Base-by-base conservation (phyloP, 2,329 filamentous ascomycete species). In the Tolypocladium guangdongense region DNA sequence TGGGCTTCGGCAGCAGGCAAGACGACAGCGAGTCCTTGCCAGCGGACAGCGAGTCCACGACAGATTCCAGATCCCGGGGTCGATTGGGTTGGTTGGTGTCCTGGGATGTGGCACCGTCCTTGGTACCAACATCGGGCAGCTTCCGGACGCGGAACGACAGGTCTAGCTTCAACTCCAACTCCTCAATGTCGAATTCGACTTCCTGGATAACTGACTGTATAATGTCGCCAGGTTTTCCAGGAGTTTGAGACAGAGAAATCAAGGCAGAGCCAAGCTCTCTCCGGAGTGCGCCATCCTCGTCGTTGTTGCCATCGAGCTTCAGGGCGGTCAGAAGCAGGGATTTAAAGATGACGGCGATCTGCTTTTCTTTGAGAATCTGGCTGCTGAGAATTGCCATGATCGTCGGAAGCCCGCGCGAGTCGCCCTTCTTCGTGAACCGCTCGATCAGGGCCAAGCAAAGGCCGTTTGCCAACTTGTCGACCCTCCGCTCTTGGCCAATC, bases 151-250 rank as follows among this genome's bases (percentile, higher is more conserved):
- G 80, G 56, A 91, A 81, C 11, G 83, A 80, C 10, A 85, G 81
- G 53, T 88, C 84, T 22, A 95, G 75, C 59, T 82, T 86, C 70
- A 88, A 78, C 69, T 93, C 88, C 20, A 93, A 71, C 49, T 83
- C 79, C 56, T 89, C 82, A 46, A 93, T 79, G 62, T 93, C 86
- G 55, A 90, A 77, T 14, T 84, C 80, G 8, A 82, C 78, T 41
- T 86, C 80, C 37, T 82, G 74, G 38, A 92, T 78, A 4, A 84
- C 79, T n/a, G 76, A 76, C 56, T 83, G 77, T 54, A 93, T 81
- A n/a, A 84, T 74, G 30, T 79, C 75, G 14, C 83, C 83, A 24
- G 81, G 72, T 39, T 76, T 75, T 33, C 78, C 79, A 10, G 78
- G 74, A 39, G 75, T 72, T 56, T 84, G 82, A 5, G 81, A 84